phyloP scores from a whole-genome alignment of 2,329 filamentous ascomycete species.

The Cladorrhinum sp. region DNA sequence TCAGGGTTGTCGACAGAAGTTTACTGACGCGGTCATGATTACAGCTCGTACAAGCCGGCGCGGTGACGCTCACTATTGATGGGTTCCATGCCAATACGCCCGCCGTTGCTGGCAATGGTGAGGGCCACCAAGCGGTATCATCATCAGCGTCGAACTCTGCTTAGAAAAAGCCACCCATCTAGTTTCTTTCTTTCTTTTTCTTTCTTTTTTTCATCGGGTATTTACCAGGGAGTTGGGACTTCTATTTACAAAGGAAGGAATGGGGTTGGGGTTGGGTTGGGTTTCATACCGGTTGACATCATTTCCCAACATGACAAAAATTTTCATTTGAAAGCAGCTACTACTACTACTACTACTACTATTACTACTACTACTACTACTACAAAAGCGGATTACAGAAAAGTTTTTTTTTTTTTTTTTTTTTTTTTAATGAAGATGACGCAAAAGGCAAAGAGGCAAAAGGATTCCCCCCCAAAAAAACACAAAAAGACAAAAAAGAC shows the following conservation, averaged over 20 bases:
- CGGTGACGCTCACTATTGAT: slow-evolving; percentile 80
- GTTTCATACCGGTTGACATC: neutral
- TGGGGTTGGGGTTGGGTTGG: neutral
- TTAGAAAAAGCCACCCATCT: too few species aligned
- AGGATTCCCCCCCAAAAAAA: too few species aligned
- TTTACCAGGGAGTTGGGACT: neutral
- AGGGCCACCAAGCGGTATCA: neutral
- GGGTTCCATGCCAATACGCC: slow-evolving; percentile 64
- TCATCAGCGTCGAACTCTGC: slow-evolving; percentile 18
- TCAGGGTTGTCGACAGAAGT: too few species aligned
- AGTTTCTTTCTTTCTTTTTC: neutral
- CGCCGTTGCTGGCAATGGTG: slow-evolving; percentile 37
- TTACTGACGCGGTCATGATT: too few species aligned
- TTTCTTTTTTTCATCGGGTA: neutral
- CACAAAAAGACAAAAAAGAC: neutral
- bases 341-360: too few species aligned
- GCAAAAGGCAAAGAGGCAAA: too few species aligned
- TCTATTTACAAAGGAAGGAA: too few species aligned
- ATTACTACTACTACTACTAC: too few species aligned
- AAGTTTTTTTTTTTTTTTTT: too few species aligned
- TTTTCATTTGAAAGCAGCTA: too few species aligned
- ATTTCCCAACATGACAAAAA: neutral
- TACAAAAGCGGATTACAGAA: neutral
- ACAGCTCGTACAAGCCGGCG: slow-evolving; percentile 88
- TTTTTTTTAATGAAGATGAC: too few species aligned